These are phyloP conservation scores for Astragalus membranaceus DNA, from an alignment of 306 rosid species.

Conservation along the genomic window DNA sequence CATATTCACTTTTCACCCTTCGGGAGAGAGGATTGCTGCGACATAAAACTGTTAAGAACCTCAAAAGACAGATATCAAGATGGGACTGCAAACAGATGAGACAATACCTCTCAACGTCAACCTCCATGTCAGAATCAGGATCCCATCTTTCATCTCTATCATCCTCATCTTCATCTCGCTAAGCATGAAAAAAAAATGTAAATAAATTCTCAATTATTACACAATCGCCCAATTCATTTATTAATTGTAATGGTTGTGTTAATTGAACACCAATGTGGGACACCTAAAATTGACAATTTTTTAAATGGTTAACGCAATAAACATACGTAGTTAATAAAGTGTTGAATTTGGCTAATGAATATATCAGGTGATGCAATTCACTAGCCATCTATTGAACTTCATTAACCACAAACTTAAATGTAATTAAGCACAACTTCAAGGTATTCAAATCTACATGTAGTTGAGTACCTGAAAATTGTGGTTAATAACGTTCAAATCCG, in stretches of 20 bases:
- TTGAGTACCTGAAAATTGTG: too few species aligned
- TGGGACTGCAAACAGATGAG: not conserved
- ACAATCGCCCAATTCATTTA: not conserved
- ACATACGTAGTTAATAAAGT: too few species aligned
- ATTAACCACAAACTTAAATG: too few species aligned
- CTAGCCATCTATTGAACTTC: too few species aligned
- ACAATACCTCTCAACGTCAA: conserved; percentile 30
- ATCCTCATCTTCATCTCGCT: conserved; percentile 38
- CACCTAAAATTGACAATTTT: not conserved
- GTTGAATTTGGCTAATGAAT: too few species aligned
- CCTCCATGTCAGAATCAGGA: conserved; percentile 35
- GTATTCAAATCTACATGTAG: too few species aligned
- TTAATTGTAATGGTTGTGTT: not conserved
- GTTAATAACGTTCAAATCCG: too few species aligned
- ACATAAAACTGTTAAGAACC: conserved; percentile 16
- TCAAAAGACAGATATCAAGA: conserved; percentile 2
- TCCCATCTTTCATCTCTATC: conserved; percentile 34
- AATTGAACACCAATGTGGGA: too few species aligned
- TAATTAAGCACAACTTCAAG: too few species aligned
- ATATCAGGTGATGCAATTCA: too few species aligned
- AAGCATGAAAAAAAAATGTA: not conserved
- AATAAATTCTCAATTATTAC: not conserved
- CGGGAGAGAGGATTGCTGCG: conserved; percentile 27
- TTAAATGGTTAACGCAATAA: too few species aligned
- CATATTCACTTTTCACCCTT: conserved; percentile 34